These are phyloP conservation scores for Penicillium polonicum DNA, from an alignment of 2,329 filamentous ascomycete species.

Conservation along the genomic window DNA sequence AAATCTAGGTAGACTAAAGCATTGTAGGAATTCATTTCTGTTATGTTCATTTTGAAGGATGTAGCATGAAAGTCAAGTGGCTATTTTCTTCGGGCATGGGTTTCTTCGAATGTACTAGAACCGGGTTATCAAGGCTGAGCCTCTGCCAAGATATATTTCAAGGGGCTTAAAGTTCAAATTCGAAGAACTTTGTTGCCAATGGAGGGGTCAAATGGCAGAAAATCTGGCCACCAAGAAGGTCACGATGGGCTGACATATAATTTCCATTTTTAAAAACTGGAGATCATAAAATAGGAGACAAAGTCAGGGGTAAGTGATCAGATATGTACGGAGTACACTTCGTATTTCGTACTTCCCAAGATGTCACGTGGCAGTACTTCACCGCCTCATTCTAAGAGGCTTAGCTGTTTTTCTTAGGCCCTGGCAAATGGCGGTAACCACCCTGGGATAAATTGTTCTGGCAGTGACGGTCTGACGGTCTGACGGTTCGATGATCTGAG, in stretches of 20 bases:
- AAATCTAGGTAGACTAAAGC: not conserved
- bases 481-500: no score
- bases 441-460: not conserved
- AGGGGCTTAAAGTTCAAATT: not conserved
- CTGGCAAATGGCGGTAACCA: constrained; percentile 14
- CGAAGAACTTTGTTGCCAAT: not conserved
- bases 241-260: not conserved
- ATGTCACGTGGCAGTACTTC: not conserved
- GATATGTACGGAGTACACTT: not conserved
- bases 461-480: not conserved
- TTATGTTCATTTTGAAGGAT: not conserved
- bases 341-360: not conserved
- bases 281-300: not conserved
- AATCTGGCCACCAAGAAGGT: not conserved
- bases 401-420: not conserved
- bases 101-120: not conserved
- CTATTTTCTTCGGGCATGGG: not conserved
- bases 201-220: not conserved
- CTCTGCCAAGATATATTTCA: constrained; percentile 1
- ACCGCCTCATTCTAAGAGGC: not conserved
- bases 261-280: not conserved
- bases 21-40: not conserved
- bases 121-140: not conserved
- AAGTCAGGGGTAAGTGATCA: not conserved
- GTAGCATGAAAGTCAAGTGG: not conserved